Base-by-base conservation (phyloP, 495 filamentous ascomycete species). In the Echria macrotheca region DNA sequence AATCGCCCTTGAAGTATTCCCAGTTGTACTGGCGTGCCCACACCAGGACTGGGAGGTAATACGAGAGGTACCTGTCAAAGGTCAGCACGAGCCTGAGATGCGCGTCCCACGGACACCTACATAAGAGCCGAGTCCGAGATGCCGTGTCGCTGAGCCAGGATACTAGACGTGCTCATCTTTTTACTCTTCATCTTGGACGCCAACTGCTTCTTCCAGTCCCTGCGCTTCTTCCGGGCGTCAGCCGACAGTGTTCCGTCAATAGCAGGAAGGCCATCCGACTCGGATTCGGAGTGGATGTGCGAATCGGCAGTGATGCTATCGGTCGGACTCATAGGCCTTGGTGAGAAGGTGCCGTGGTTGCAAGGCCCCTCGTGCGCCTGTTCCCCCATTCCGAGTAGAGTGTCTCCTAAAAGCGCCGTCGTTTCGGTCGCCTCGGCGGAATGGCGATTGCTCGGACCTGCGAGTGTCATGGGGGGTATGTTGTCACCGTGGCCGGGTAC, bases 41-140 rank as follows among this genome's bases (percentile, higher is more conserved):
- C 47, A 83, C 86, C 50, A 95, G 69, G 44, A 89, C 85, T 1
- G 94, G 93, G 29, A 99, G 75, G 63, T 99, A 97, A 69, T 99
- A 97, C 0, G 82, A 84, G 49, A 95, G 65, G 65, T 96, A 98
- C 76, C 88, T 94, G 55, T n/a, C 19, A 33, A 11, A 21, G 5
- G 9, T 47, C 21, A 47, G 44, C 21, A 14, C 14, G 15, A 10
- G 1, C 4, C 19, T 12, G 3, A 9, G 14, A 17, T 18, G 11
- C 18, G n/a, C 28, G 6, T n/a, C 4, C 35, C 8, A 37, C 57
- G 11, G 56, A 62, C 12, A 44, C 78, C 23, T 66, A 84, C 83
- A 86, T 84, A 41, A 68, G 56, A 19, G 72, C 58, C 10, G 69
- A 69, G 59, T 83, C 74, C 57, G 71, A 71, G 14, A 86, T 62